These are phyloP conservation scores for Yarrowia phangngaensis DNA, from an alignment of 805 yeast genomes.

Conservation along the genomic window DNA sequence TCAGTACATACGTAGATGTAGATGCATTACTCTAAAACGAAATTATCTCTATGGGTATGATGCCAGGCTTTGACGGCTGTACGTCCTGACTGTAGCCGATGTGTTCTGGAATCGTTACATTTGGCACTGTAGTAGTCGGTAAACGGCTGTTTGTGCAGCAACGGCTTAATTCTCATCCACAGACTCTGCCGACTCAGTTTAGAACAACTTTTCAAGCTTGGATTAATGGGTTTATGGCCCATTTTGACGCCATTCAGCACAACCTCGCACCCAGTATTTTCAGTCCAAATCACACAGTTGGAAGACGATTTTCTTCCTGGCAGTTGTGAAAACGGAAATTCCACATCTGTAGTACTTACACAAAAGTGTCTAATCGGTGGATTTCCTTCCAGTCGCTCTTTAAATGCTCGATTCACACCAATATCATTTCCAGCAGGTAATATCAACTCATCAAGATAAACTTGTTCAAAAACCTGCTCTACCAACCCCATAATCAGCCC, in stretches of 20 bases:
- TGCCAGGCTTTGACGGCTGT: slow-evolving; percentile 6
- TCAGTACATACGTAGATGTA: too few species aligned
- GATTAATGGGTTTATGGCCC: slow-evolving; percentile 19
- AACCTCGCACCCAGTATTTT: slow-evolving; percentile 46
- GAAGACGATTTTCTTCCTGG: slow-evolving; percentile 4
- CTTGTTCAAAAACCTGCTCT: slow-evolving; percentile 32
- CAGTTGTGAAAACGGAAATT: slow-evolving; percentile 27
- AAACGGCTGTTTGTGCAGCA: not conserved
- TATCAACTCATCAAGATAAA: slow-evolving; percentile 35
- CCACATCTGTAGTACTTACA: not conserved
- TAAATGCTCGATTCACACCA: slow-evolving; percentile 37
- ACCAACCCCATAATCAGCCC: slow-evolving; percentile 39
- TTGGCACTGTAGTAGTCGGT: slow-evolving; percentile 11
- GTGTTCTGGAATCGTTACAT: not conserved
- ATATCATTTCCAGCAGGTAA: slow-evolving; percentile 33
- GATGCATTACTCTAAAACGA: slow-evolving; percentile 12
- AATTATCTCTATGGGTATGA: slow-evolving; percentile 3
- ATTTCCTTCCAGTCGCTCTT: slow-evolving; percentile 19
- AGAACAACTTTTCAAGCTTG: not conserved
- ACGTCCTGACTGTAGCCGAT: not conserved
- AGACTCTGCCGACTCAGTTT: slow-evolving; percentile 1
- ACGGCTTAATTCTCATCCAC: slow-evolving; percentile 2
- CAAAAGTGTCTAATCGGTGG: slow-evolving; percentile 6
- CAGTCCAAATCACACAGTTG: slow-evolving; percentile 3
- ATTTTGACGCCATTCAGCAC: slow-evolving; percentile 24